phyloP scores from a whole-genome alignment of 2,329 filamentous ascomycete genomes.

The Pseudogymnoascus sp. region DNA sequence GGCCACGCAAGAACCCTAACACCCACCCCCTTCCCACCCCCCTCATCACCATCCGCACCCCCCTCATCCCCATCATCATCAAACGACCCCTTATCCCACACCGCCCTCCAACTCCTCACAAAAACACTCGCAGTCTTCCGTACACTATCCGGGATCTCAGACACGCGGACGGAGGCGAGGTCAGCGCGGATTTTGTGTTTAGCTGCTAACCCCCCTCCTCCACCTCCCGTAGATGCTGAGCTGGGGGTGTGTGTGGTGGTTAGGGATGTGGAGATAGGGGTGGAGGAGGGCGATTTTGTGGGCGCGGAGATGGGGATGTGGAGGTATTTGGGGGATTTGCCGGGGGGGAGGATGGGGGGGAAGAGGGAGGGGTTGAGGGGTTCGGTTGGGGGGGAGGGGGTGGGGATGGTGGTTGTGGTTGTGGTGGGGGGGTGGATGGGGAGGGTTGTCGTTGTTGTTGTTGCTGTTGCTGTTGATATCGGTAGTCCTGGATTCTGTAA shows the following conservation, averaged over 20 bases:
- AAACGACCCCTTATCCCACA: background rate
- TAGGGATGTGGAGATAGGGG: background rate
- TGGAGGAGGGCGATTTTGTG: background rate
- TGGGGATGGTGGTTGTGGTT: background rate
- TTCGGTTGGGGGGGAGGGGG: background rate
- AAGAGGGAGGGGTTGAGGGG: background rate
- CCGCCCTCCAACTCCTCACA: conserved; percentile 62
- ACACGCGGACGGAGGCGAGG: conserved; percentile 87
- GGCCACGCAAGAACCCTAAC: background rate
- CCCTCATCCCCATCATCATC: background rate
- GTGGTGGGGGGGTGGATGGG: background rate
- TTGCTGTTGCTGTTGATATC: too few species aligned
- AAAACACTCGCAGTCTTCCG: conserved; percentile 84
- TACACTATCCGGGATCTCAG: conserved; percentile 93
- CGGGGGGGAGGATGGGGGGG: background rate
- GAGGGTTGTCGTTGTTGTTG: conserved; percentile 70
- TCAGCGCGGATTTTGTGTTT: conserved; percentile 60
- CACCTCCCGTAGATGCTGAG: background rate
- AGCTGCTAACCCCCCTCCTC: background rate
- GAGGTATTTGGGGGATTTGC: background rate
- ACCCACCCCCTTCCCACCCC: background rate
- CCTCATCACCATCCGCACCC: background rate
- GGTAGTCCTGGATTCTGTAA: background rate
- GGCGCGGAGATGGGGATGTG: background rate
- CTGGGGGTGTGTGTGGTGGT: background rate